Base-by-base conservation (phyloP, 257 asterid genomes). In the Fraxinus americana region DNA sequence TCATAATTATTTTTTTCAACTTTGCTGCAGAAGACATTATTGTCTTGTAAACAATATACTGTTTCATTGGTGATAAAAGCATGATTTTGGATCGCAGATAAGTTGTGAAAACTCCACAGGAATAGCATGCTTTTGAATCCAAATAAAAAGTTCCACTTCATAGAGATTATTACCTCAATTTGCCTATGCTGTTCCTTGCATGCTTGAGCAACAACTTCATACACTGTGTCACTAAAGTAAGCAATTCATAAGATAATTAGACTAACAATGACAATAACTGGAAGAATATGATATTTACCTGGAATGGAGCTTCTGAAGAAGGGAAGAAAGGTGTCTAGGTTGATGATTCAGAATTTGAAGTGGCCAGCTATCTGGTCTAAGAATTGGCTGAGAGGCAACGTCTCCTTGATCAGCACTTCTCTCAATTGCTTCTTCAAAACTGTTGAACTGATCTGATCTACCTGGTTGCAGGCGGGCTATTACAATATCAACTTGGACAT, bases 141-240 rank as follows among this genome's bases (percentile, higher is more conserved):
- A 76, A 80, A 67, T 29, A 67, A 66, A 72, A 63, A 39, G 2
- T 2, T 11, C 45, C 52, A 13, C 4, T n/a, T 35, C 73, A 65
- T 61, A 81, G 30, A 72, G 73, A 73, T 61, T 59, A 45, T 87
- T 83, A 95, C 99, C 98, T 96, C 94, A 80, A 96, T 93, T 89
- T 92, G 97, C 85, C 99, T 90, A 71, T 96, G 99, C 82, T 92
- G 99, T 82, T 96, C 98, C 89, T 89, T 93, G 94, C 99, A 93
- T 77, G 98, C 95, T 83, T 91, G 97, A 79, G 96, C 82, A 87
- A 96, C 98, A 86, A 87, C 85, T 83, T 96, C 99, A 83, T 87
- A 93, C 80, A 96, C 98, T 23, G 92, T 85, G 78, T 92, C 98
- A 84, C 99, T 96, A 83, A 57, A 76, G 67, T 29, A 74, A 80